Percentiles rank a stretch among this genome's conserved stretches.
These are phyloP conservation scores for Pyrus communis DNA, from an alignment of 306 rosid species.

Conservation along the genomic window DNA sequence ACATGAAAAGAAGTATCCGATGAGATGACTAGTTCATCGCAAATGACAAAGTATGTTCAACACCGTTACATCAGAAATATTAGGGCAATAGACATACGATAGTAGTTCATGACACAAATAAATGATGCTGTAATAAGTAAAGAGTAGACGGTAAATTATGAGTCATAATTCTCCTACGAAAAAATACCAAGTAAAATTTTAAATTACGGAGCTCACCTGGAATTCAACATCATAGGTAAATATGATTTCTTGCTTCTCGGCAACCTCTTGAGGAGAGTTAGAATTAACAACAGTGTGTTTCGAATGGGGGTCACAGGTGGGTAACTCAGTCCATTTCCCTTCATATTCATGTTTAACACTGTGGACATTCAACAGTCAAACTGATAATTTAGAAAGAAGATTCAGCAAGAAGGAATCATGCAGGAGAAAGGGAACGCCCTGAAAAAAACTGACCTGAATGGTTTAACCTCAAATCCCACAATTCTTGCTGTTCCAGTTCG, in stretches of 20 bases:
- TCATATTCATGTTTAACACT: conserved; percentile 86
- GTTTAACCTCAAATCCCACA: conserved; percentile 96
- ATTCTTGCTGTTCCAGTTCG: conserved; percentile 80
- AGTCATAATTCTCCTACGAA: background rate
- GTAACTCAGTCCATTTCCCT: conserved; percentile 55
- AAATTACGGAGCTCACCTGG: conserved; percentile 45
- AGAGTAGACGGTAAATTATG: background rate
- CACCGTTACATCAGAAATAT: background rate
- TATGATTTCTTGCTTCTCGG: conserved; percentile 64
- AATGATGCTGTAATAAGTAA: background rate
- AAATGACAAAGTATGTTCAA: background rate
- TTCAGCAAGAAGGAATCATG: background rate
- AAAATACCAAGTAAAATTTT: background rate
- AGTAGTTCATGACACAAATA: background rate
- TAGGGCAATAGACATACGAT: background rate
- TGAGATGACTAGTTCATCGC: background rate
- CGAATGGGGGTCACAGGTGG: conserved; percentile 78
- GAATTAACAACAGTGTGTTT: conserved; percentile 68
- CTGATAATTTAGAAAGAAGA: background rate
- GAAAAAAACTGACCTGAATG: conserved; percentile 51
- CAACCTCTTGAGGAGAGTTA: conserved; percentile 91
- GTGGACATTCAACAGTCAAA: conserved; percentile 24
- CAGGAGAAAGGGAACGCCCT: background rate
- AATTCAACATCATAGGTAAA: conserved; percentile 93
- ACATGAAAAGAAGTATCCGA: conserved; percentile 4